A percentile compares a stretch with the other conserved stretches of the same genome.
phyloP scores from a whole-genome alignment of 176 grass and related monocot genomes.

The Bonia amplexicaulis region DNA sequence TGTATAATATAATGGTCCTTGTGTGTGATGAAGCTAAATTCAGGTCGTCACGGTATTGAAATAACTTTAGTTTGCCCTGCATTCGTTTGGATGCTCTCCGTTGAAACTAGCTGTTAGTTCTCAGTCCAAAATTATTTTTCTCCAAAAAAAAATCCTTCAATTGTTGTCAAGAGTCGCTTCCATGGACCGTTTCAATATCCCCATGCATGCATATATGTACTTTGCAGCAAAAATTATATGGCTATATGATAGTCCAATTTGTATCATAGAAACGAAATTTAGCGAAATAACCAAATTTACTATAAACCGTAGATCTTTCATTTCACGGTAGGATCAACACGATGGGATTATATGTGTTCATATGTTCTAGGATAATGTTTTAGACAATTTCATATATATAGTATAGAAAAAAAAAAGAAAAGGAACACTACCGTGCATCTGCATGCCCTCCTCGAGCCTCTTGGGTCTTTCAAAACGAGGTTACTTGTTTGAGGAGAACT shows the following conservation, averaged over 20 bases:
- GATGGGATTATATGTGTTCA: not conserved
- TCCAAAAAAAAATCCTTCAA: not conserved
- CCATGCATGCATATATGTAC: not conserved
- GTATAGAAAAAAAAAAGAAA: not conserved
- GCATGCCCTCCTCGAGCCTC: no score
- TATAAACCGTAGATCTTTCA: not conserved
- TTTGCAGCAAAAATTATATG: not conserved
- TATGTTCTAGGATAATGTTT: not conserved
- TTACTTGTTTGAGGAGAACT: conserved; percentile 44
- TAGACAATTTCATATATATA: not conserved
- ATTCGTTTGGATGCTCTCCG: not conserved
- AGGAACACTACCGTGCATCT: not conserved
- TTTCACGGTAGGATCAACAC: not conserved
- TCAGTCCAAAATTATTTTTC: not conserved
- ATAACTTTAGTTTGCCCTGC: not conserved
- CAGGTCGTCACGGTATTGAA: not conserved
- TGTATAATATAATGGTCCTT: not conserved
- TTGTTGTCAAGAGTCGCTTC: not conserved
- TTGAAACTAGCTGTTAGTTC: not conserved
- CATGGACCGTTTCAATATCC: not conserved
- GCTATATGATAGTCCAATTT: not conserved
- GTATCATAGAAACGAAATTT: not conserved
- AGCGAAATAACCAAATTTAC: not conserved
- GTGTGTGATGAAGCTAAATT: conserved; percentile 9
- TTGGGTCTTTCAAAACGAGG: conserved; percentile 26